Evolutionary conservation across 306 rosid genomes (phyloP), one percentile per base, ranked within the genome.

Genomic region (Cicer cuneatum): DNA sequence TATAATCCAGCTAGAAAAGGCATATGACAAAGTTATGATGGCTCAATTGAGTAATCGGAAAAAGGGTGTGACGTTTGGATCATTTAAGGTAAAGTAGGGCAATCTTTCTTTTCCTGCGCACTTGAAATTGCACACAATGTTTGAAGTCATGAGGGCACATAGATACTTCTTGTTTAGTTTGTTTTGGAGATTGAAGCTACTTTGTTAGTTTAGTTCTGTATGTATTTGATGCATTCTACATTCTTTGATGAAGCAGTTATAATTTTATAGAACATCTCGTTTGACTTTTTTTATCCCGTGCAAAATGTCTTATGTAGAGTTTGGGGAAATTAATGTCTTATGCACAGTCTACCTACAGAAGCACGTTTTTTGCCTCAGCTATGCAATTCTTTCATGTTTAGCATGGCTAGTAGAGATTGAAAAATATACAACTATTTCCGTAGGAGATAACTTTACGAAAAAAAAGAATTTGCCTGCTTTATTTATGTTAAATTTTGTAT

Each of bases 1-100:
- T 66, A 9, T 79, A 18, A 64, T 79, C 69, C 88, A 94, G 99
- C 86, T 94, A 76, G 99, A 92, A 66, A 92, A 81, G 81, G 97
- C 97, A 53, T 94, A 94, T 74, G 99, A 94, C 88, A 87, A 85
- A 79, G 75, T 94, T 80, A 94, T 94, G 99, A 94, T 94, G 99
- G 83, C 97, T 69, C 99, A 94, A 72, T 82, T 94, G 77, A 78
- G 81, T 35, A 90, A 87, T 84, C 89, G 99, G 86, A 94, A 94
- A 83, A 94, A 90, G 78, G 99, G 99, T 21, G 85, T 94, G 76
- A 89, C 93, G 41, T 88, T 86, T 90, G 99, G 97, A 64, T 79
- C 90, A 66, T 81, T 92, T 80, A 82, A 94, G 99, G 99, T 90
- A 87, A 72, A 24, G 56, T 63, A 35, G 24, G 10, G 35, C 10